Conservation (phyloP, 352 stramenopile species). For the Pythium coloratum region DNA sequence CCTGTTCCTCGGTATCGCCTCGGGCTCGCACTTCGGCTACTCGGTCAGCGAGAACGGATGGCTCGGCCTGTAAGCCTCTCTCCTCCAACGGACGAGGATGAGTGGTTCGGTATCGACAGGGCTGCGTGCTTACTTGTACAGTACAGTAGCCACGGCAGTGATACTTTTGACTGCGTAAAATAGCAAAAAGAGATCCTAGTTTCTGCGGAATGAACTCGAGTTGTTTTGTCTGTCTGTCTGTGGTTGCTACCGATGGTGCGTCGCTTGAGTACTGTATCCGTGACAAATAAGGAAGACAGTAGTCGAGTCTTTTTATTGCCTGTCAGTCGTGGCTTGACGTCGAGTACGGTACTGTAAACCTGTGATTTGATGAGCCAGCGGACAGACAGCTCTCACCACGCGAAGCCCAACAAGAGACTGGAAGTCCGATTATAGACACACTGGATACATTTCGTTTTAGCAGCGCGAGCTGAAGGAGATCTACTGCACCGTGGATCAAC, state of each 20-base stretch:
- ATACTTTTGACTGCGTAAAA: background rate
- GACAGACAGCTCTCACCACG: too few relatives aligned
- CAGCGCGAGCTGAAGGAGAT: background rate
- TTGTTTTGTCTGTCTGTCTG: too few relatives aligned
- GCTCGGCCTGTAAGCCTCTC: slow-evolving; percentile 22
- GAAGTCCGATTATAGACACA: background rate
- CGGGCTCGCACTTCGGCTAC: slow-evolving; percentile 35
- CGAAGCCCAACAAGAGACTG: too few relatives aligned
- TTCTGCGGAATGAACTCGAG: background rate
- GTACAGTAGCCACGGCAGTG: background rate
- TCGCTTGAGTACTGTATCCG: too few relatives aligned
- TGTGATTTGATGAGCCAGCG: too few relatives aligned
- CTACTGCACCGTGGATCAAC: background rate
- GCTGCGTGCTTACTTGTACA: background rate
- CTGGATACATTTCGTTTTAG: slow-evolving; percentile 1
- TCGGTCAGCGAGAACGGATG: slow-evolving; percentile 31
- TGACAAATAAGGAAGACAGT: too few relatives aligned
- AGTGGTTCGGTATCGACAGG: background rate
- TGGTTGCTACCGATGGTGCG: too few relatives aligned
- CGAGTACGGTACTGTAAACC: too few relatives aligned
- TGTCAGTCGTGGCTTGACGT: too few relatives aligned
- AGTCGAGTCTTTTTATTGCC: too few relatives aligned
- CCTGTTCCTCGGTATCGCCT: slow-evolving; percentile 39
- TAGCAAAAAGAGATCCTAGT: background rate
- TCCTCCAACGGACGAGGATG: background rate